Evolutionary conservation across 2,329 filamentous ascomycete genomes (phyloP), one percentile per base, ranked within the genome.

Genomic region (Neophaeococcomyces aloes): DNA sequence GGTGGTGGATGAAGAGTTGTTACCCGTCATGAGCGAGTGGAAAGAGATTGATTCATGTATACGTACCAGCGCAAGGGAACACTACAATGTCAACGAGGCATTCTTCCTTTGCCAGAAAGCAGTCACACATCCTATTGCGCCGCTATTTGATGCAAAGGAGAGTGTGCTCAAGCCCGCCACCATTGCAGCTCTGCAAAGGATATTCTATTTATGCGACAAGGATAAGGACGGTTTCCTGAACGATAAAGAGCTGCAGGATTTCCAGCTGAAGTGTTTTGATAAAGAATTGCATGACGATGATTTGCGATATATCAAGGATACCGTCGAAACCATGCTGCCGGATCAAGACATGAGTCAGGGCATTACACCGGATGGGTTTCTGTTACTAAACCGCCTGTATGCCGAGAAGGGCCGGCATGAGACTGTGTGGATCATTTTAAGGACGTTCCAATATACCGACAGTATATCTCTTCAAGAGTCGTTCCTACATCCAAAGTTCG

Each of bases 11-110:
- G 91, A 96, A 62, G 91, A 98, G 67, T 95, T 98, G 86, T 72
- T 96, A 25, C 91, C 91, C 1, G 81, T 98, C 52, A 95, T 98
- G 91, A 82, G 85, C 48, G 91, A 98, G 66, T 98, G 96, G 66
- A 89, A 94, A 60, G 91, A 96, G 64, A 95, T 98, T 51, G 91
- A 98, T 61, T 94, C 88, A 0, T 98, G 91, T 65, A 96, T 98
- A 59, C 78, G 91, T 44, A 87, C 88, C 7, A 96, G 88, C 63
- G 87, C 89, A 15, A 79, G 86, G 55, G 86, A 94, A 57, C 86
- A 94, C 59, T 80, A 83, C 56, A 95, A 95, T 63, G 85, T 95
- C 61, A 94, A 94, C 61, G 88, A 89, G 63, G 86, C 89, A 47
- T 96, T 98, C 67, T 96, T 94, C 58, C 78, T 98, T 11, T 98